Evolutionary conservation across 1,139 yeast genomes (phyloP).

Genomic region (Geotrichum bryndzae): DNA sequence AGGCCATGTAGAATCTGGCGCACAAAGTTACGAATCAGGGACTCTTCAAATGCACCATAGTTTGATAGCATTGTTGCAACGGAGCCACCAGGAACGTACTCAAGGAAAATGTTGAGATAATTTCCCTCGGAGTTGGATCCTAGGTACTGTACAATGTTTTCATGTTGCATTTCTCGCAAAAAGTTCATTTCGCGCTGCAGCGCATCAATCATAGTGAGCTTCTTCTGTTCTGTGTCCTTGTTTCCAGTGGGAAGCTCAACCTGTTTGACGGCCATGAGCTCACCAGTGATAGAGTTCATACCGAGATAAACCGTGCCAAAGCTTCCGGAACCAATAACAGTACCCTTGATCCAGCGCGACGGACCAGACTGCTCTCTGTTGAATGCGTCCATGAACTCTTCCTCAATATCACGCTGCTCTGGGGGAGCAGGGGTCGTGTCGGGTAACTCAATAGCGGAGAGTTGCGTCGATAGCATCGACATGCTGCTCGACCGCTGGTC

Average conservation of each 20-base stretch:
- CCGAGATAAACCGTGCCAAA: constrained; percentile 93
- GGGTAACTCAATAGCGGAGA: neutral
- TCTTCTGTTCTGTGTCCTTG: constrained; percentile 39
- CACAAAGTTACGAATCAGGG: constrained; percentile 74
- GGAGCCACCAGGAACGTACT: constrained; percentile 96
- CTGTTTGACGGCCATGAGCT: constrained; percentile 94
- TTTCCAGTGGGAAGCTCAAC: constrained; percentile 55
- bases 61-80: constrained; percentile 78
- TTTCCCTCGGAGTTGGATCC: constrained; percentile 73
- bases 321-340: constrained; percentile 89
- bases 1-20: constrained; percentile 80
- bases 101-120: constrained; percentile 74
- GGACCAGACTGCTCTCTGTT: constrained; percentile 45
- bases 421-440: neutral
- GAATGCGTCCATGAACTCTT: constrained; percentile 37
- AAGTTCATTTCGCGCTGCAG: constrained; percentile 77
- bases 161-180: constrained; percentile 76
- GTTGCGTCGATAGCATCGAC: constrained; percentile 7
- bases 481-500: constrained; percentile 16
- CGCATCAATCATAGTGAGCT: constrained; percentile 72
- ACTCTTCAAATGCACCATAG: constrained; percentile 91
- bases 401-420: constrained; percentile 20
- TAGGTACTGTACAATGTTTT: constrained; percentile 82
- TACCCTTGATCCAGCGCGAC: constrained; percentile 86
- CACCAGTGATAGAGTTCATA: constrained; percentile 88